A percentile compares a stretch with the other conserved stretches of the same genome.
phyloP scores from a whole-genome alignment of 2,329 filamentous ascomycete genomes.

The Paracoccidioides brasiliensis region DNA sequence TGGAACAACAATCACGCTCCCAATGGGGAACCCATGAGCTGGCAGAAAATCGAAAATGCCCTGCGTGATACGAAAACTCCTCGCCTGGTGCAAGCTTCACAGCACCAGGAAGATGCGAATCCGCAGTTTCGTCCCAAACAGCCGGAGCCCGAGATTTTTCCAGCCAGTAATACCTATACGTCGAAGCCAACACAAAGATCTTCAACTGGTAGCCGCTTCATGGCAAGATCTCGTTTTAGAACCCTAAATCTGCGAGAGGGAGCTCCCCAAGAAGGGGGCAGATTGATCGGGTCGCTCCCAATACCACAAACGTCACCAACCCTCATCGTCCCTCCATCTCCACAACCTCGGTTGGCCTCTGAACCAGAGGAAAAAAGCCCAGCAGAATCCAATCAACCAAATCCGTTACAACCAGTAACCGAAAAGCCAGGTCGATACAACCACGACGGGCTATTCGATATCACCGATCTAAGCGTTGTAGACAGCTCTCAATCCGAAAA shows the following conservation, averaged over 20 bases:
- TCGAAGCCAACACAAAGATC: conserved; percentile 3
- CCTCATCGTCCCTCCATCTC: conserved; percentile 1
- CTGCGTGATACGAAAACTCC: conserved; percentile 7
- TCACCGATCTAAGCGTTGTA: conserved; percentile 12
- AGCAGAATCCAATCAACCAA: conserved; percentile 7
- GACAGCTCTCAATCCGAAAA: conserved; percentile 8
- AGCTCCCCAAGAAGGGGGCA: neutral
- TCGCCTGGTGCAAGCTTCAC: no score
- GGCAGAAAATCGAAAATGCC: conserved; percentile 27
- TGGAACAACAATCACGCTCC: conserved; percentile 12
- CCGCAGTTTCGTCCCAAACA: neutral
- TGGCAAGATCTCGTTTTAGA: conserved; percentile 9
- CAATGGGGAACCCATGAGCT: conserved; percentile 21
- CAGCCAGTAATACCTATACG: neutral
- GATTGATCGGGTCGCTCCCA: conserved; percentile 2
- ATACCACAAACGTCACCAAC: conserved; percentile 7
- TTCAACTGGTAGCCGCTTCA: conserved; percentile 5
- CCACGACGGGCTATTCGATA: conserved; percentile 11
- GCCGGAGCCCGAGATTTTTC: neutral
- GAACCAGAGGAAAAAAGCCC: neutral
- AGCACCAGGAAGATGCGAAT: neutral
- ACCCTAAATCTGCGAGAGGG: conserved; percentile 3
- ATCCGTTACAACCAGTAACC: neutral
- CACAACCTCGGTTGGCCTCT: neutral
- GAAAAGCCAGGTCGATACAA: neutral